phyloP scores from a whole-genome alignment of 306 rosid species.

The Crotalaria pallida region DNA sequence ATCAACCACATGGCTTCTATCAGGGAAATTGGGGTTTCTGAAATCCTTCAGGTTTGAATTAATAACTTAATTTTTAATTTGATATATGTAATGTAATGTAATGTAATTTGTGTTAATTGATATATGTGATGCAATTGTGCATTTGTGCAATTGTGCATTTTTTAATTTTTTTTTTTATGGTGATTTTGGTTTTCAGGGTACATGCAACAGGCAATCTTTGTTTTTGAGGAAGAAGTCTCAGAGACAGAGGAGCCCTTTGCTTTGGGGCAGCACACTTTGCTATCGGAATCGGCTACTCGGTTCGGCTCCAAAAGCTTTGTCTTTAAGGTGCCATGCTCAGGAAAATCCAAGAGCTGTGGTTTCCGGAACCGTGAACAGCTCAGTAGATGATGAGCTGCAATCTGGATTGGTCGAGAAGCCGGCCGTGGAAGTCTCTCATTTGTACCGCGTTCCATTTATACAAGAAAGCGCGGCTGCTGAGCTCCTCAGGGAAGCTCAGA shows the following conservation, averaged over 20 bases:
- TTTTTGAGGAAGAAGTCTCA: slow-evolving; percentile 34
- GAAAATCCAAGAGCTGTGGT: slow-evolving; percentile 47
- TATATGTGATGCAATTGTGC: no score
- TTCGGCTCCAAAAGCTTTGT: slow-evolving; percentile 21
- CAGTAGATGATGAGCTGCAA: slow-evolving; percentile 40
- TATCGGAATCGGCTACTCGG: slow-evolving; percentile 14
- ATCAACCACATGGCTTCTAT: slow-evolving; percentile 40
- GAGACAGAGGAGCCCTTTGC: slow-evolving; percentile 31
- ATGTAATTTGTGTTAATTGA: no score
- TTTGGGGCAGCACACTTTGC: slow-evolving; percentile 42
- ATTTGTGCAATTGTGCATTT: background rate
- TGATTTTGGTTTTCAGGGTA: slow-evolving; percentile 46
- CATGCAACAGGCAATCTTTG: slow-evolving; percentile 33
- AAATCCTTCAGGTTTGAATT: slow-evolving; percentile 49
- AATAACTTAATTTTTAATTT: no score
- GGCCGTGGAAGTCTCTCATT: slow-evolving; percentile 49
- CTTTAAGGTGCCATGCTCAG: slow-evolving; percentile 49
- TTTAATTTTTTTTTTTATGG: slow-evolving; percentile 1
- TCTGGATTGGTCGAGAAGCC: slow-evolving; percentile 46
- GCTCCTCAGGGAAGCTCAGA: slow-evolving; percentile 63
- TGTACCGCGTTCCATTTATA: slow-evolving; percentile 59
- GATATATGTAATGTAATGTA: no score
- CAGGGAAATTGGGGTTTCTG: slow-evolving; percentile 48
- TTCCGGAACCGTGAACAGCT: slow-evolving; percentile 38
- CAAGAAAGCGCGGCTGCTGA: slow-evolving; percentile 68